Percentiles rank a stretch among this genome's conserved stretches.
These are phyloP conservation scores for Malus hybrid DNA, from an alignment of 331 rosid genomes.

Conservation along the genomic window DNA sequence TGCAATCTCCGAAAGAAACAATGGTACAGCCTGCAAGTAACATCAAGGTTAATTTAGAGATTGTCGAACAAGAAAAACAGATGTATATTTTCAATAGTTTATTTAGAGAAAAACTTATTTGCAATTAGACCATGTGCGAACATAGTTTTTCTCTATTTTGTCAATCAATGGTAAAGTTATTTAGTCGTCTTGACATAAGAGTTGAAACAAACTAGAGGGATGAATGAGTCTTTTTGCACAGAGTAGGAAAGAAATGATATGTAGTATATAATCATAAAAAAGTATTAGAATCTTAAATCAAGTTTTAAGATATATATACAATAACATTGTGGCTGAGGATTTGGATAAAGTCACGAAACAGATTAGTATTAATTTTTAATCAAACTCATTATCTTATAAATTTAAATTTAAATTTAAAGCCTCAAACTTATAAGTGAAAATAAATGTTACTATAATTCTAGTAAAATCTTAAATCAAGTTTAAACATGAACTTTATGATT, in stretches of 20 bases:
- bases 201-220: not conserved
- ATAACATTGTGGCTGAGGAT: not conserved
- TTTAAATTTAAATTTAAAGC: too few species aligned
- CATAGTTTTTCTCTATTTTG: not conserved
- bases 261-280: not conserved
- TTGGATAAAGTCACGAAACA: too few species aligned
- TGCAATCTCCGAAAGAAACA: slow-evolving; percentile 84
- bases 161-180: not conserved
- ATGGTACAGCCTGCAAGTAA: slow-evolving; percentile 64
- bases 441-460: too few species aligned
- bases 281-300: not conserved
- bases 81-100: not conserved
- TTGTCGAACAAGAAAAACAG: not conserved
- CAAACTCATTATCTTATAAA: too few species aligned
- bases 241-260: not conserved
- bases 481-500: not conserved
- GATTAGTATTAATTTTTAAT: too few species aligned
- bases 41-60: not conserved
- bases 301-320: not conserved
- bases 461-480: not conserved
- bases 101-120: not conserved
- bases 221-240: not conserved
- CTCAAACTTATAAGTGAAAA: too few species aligned
- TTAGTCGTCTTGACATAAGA: not conserved
- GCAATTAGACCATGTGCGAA: not conserved